A percentile compares a stretch with the other conserved stretches of the same genome.
phyloP scores from a whole-genome alignment of 495 filamentous ascomycete species.

The Daldinia grandis region DNA sequence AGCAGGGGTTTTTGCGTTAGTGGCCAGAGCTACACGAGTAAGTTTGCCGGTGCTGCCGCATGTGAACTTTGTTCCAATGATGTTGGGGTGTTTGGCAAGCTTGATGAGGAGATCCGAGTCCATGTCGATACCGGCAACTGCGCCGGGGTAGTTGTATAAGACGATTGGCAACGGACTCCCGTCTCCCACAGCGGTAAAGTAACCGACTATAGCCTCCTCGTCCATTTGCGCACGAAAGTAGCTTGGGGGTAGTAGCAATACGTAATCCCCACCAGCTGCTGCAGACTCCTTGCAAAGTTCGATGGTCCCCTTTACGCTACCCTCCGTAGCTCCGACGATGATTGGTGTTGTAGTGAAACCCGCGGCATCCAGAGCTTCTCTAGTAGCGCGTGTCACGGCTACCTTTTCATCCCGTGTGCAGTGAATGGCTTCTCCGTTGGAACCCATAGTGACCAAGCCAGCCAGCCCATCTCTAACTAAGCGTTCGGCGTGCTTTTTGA shows the following conservation, averaged over 20 bases:
- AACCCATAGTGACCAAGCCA: constrained; percentile 88
- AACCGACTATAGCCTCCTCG: constrained; percentile 78
- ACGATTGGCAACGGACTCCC: constrained; percentile 78
- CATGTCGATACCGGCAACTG: constrained; percentile 91
- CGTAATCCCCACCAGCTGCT: constrained; percentile 78
- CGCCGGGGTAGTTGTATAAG: constrained; percentile 91
- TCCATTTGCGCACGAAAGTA: constrained; percentile 85
- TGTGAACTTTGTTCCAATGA: constrained; percentile 90
- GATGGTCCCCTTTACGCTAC: constrained; percentile 79
- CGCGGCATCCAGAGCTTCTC: constrained; percentile 83
- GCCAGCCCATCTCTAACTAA: constrained; percentile 83
- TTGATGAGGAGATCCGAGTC: constrained; percentile 86
- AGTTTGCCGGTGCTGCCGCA: constrained; percentile 91
- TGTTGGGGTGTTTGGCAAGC: constrained; percentile 82
- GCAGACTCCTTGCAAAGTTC: constrained; percentile 74
- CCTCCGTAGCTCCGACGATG: constrained; percentile 81
- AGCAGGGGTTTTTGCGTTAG: constrained; percentile 75
- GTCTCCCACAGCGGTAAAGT: constrained; percentile 80
- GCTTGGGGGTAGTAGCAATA: constrained; percentile 78
- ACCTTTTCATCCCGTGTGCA: constrained; percentile 77
- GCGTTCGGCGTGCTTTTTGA: constrained; percentile 81
- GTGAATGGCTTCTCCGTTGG: constrained; percentile 89
- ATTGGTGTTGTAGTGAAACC: constrained; percentile 79
- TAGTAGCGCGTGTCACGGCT: constrained; percentile 78
- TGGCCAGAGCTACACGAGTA: constrained; percentile 80